Evolutionary conservation across 768 basidiomycete species (phyloP), one percentile per base, ranked within the genome.

Genomic region (Artomyces pyxidatus): DNA sequence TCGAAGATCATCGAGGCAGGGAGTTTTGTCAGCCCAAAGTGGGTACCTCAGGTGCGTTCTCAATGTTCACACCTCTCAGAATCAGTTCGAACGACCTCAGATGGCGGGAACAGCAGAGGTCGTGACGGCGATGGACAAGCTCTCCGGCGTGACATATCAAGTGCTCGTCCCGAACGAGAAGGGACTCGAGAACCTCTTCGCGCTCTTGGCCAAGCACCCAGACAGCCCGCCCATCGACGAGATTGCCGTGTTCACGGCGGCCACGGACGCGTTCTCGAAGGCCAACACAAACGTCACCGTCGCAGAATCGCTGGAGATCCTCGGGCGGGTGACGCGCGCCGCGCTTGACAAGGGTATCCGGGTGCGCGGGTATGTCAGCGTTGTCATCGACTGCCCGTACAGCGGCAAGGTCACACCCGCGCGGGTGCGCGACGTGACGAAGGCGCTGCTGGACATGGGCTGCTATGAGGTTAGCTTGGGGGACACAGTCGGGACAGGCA

Each of bases 401-500:
- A 77, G 85, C n/a, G 94, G 94, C 2, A 68, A 69, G 17, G 83
- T 88, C 19, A 81, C 83, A 53, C 78, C 78, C 14, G 64, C 65
- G 40, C 66, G 66, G 16, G 90, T 92, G 7, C 72, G 79, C 44
- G 78, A 84, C 32, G 78, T 95, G 21, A 71, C 88, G 0, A 76
- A 76, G 53, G 81, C 77, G 54, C 63, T 98, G 29, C 51, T 81
- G 4, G 81, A 89, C 51, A 93, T 96, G 88, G 94, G 94, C 0
- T 95, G 91, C 62, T 95, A 95, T 63, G 88, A 98, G 64, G 80
- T 94, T 43, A 88, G 88, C 58, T 67, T 97, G 19, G 92, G 91
- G 0, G 95, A 98, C 62, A 98, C 94, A 2, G 87, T 89, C 2
- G 94, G 94, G 0, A 80, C 80, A 41, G 94, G 87, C 2, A 86